Base-by-base conservation (phyloP, 345 rosid genomes). In the Salix viminalis region DNA sequence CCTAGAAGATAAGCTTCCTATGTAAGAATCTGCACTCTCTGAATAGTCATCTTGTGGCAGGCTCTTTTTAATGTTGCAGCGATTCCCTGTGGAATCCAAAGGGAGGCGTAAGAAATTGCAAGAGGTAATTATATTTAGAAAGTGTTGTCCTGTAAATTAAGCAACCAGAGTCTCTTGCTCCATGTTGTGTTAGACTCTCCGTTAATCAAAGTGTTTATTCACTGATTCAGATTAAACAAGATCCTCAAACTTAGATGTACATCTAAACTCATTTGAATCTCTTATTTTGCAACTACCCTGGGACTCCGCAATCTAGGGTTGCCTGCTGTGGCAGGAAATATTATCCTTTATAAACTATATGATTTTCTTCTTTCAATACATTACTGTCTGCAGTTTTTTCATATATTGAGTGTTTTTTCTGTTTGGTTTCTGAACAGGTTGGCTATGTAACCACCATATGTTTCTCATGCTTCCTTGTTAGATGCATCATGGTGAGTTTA, bases 391-490 rank as follows among this genome's bases (percentile, higher is more conserved):
- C 73, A 18, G 39, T 6, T 34, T 70, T 75, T 42, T 6, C 6
- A 46, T 61, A 69, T 50, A 48, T 44, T 4, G 11, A 32, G 24
- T 65, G 10, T 61, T 52, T 30, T n/a, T 78, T 79, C 58, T 41
- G 41, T 78, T 79, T 79, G 39, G 67, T 67, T 56, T 74, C 48
- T 80, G 80, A 67, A 84, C 88, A 94, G 98, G 98, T 94, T 85
- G 98, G 98, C 67, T 94, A 91, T 71, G 98, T 92, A 79, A 92
- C 97, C 62, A 88, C 97, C 58, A 91, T 94, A 65, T 94, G 98
- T 74, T 94, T 91, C 87, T 77, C 88, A 44, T 92, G 98, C 87
- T 94, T 94, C 88, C 94, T 94, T 61, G 76, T 92, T 85, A 79
- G 97, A 85, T 91, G 94, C 81, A 83, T 91, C 80, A 90, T 94